A percentile compares a stretch with the other conserved stretches of the same genome.
Conservation (phyloP, 768 basidiomycete species). For the Amanita brunnescens region DNA sequence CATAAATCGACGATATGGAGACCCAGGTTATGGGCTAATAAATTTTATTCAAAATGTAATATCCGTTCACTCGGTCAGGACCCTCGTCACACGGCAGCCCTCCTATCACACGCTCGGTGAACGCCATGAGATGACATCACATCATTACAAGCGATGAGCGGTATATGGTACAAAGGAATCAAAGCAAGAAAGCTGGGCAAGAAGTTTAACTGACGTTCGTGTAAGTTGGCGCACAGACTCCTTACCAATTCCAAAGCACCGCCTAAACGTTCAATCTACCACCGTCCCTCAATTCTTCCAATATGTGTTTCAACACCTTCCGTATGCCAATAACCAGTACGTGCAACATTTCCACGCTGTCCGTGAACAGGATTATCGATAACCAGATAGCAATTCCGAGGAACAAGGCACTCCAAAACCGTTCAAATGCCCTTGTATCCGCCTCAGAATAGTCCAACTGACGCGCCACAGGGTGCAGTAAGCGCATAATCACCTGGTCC, state of each 20-base stretch:
- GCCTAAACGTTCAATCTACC: background rate
- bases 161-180: background rate
- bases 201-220: background rate
- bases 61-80: too few species aligned
- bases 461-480: background rate
- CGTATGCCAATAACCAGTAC: background rate
- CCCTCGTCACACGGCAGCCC: background rate
- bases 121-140: too few species aligned
- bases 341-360: background rate
- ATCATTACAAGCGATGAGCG: too few species aligned
- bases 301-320: background rate
- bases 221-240: too few species aligned
- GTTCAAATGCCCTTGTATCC: background rate
- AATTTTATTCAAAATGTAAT: too few species aligned
- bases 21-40: background rate
- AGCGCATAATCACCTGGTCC: background rate
- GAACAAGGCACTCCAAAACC: background rate
- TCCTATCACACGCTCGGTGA: too few species aligned
- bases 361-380: slow-evolving; percentile 1
- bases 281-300: background rate
- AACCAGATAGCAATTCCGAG: slow-evolving; percentile 1
- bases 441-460: background rate
- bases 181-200: background rate
- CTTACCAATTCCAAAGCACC: too few species aligned
- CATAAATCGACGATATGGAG: background rate